A percentile compares a stretch with the other conserved stretches of the same genome.
Conservation (phyloP, 495 filamentous ascomycete genomes). For the Podospora pseudocomata region DNA sequence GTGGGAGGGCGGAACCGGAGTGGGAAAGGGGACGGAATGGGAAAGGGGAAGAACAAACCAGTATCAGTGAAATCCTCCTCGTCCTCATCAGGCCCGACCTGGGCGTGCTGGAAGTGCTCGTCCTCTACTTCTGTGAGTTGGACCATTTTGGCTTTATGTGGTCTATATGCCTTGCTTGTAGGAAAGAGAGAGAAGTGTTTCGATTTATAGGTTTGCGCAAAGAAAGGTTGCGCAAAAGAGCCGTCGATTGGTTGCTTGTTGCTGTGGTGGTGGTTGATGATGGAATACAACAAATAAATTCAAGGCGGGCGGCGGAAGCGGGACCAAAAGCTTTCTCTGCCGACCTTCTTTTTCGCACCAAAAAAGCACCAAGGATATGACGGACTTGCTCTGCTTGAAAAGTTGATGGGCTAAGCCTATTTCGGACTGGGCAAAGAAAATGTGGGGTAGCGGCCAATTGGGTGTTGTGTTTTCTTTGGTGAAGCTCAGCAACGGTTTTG, state of each 20-base stretch:
- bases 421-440: not conserved
- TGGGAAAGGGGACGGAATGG: conserved; percentile 4
- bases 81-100: conserved; percentile 67
- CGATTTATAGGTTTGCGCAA: not conserved
- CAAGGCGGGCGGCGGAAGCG: not conserved
- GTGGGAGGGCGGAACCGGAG: not conserved
- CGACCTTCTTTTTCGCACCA: not conserved
- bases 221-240: not conserved
- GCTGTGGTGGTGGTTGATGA: not conserved
- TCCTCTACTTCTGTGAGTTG: conserved; percentile 94
- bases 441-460: not conserved
- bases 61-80: conserved; percentile 87
- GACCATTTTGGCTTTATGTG: conserved; percentile 66
- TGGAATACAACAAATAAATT: not conserved
- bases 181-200: not conserved
- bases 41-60: conserved; percentile 53
- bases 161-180: too few relatives aligned
- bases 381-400: not conserved
- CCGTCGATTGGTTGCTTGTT: not conserved
- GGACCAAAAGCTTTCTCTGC: not conserved
- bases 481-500: not conserved
- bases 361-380: not conserved
- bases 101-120: conserved; percentile 81
- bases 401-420: not conserved
- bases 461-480: not conserved